phyloP scores from a whole-genome alignment of 768 basidiomycete species.

The Russula ochroleuca region DNA sequence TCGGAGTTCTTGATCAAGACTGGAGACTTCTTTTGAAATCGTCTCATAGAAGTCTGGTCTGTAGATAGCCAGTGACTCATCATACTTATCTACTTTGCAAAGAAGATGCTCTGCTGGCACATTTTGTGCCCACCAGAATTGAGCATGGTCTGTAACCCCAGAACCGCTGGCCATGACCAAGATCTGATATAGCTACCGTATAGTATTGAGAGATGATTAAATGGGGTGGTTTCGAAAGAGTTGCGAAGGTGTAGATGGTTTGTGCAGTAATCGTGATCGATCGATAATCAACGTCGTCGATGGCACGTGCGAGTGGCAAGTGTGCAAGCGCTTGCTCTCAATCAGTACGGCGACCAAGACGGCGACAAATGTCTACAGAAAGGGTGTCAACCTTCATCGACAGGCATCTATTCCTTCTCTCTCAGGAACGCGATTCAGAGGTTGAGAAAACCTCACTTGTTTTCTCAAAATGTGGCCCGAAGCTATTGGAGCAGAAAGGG shows the following conservation, averaged over 20 bases:
- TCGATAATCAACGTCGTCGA: not conserved
- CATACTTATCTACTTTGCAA: conserved; percentile 22
- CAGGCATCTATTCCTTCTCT: conserved; percentile 61
- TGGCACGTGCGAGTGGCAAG: not conserved
- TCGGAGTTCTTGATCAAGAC: conserved; percentile 52
- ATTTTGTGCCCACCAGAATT: conserved; percentile 23
- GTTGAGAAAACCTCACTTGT: conserved; percentile 74
- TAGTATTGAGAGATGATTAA: not conserved
- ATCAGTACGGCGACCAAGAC: no score
- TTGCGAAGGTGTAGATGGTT: not conserved
- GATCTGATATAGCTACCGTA: not conserved
- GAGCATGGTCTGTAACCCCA: conserved; percentile 3
- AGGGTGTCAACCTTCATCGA: conserved; percentile 55
- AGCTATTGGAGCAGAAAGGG: conserved; percentile 84
- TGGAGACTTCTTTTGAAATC: conserved; percentile 46
- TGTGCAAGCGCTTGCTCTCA: not conserved
- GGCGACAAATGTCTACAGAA: conserved; percentile 30
- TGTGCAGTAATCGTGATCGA: not conserved
- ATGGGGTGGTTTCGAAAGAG: not conserved
- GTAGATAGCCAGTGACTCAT: conserved; percentile 18
- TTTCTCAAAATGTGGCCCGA: conserved; percentile 76
- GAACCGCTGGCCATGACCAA: not conserved
- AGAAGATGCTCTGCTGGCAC: conserved; percentile 4
- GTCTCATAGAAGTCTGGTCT: conserved; percentile 25
- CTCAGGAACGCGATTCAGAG: conserved; percentile 77